These are phyloP conservation scores for Yamadazyma diospyri DNA, from an alignment of 1,139 yeast genomes.

Conservation along the genomic window DNA sequence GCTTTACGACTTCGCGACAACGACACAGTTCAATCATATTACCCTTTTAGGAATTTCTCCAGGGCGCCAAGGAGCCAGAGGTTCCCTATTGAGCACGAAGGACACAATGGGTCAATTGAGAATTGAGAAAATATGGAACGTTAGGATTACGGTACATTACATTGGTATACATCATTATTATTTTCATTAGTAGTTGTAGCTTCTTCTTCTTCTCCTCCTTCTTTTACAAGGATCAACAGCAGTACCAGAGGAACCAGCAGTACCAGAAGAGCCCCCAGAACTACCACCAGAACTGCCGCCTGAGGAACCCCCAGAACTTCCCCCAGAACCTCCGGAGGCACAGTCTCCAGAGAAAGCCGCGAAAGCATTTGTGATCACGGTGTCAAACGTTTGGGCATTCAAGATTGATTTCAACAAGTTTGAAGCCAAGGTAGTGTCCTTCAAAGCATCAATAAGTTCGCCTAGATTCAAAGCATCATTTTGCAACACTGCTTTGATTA, in stretches of 20 bases:
- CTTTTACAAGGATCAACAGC: slow-evolving; percentile 28
- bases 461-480: slow-evolving; percentile 28
- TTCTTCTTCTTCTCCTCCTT: slow-evolving; percentile 39
- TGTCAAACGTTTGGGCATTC: slow-evolving; percentile 30
- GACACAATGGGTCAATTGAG: too few relatives aligned
- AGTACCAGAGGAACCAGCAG: slow-evolving; percentile 10
- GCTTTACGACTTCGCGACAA: too few relatives aligned
- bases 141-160: slow-evolving; percentile 1
- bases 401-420: slow-evolving; percentile 35
- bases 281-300: slow-evolving; percentile 10
- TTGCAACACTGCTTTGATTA: slow-evolving; percentile 29
- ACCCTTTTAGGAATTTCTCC: too few relatives aligned
- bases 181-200: slow-evolving; percentile 23
- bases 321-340: slow-evolving; percentile 13
- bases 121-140: too few relatives aligned
- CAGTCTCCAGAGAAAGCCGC: slow-evolving; percentile 44
- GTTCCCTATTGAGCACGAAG: too few relatives aligned
- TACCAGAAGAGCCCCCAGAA: slow-evolving; percentile 17
- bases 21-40: too few relatives aligned
- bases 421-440: slow-evolving; percentile 34
- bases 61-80: too few relatives aligned
- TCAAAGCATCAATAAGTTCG: slow-evolving; percentile 30
- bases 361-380: slow-evolving; percentile 39
- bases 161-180: slow-evolving; percentile 3
- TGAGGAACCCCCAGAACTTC: slow-evolving; percentile 10